Evolutionary conservation across 179 eudicot species (phyloP).

Genomic region (Spergularia azorica): DNA sequence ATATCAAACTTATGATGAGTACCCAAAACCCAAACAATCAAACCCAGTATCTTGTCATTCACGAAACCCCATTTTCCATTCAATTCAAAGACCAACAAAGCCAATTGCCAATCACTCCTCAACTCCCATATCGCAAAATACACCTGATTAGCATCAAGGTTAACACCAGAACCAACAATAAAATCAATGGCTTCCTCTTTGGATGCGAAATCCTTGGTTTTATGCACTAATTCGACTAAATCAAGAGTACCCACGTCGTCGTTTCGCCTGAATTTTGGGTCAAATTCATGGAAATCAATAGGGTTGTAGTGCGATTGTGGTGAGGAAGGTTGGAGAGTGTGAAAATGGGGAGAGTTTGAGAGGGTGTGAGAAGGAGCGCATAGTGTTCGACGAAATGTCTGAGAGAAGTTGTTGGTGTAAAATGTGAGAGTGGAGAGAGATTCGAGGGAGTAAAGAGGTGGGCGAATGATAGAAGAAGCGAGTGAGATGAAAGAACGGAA

Average conservation of each 20-base stretch:
- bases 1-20: conserved; percentile 57
- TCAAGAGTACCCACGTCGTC: conserved; percentile 26
- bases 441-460: neutral
- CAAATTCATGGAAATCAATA: conserved; percentile 36
- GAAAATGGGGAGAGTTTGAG: neutral
- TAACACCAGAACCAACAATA: conserved; percentile 40
- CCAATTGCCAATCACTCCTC: conserved; percentile 69
- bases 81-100: conserved; percentile 65
- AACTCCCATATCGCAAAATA: conserved; percentile 51
- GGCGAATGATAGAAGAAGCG: neutral
- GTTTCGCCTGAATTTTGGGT: neutral
- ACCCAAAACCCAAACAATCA: conserved; percentile 87
- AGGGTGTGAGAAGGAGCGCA: neutral
- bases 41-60: conserved; percentile 47
- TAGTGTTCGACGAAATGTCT: conserved; percentile 37
- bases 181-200: conserved; percentile 51
- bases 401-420: conserved; percentile 16
- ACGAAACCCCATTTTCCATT: conserved; percentile 50
- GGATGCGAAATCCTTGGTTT: conserved; percentile 38
- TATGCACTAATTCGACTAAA: conserved; percentile 42
- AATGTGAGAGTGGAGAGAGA: neutral
- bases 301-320: conserved; percentile 16
- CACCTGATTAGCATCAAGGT: conserved; percentile 39
- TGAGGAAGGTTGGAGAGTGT: conserved; percentile 23
- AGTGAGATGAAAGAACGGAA: conserved; percentile 16